Percentiles rank a stretch among this genome's conserved stretches.
Conservation (phyloP, 2,329 filamentous ascomycete species). For the Arthrobotrys pseudoclavata region DNA sequence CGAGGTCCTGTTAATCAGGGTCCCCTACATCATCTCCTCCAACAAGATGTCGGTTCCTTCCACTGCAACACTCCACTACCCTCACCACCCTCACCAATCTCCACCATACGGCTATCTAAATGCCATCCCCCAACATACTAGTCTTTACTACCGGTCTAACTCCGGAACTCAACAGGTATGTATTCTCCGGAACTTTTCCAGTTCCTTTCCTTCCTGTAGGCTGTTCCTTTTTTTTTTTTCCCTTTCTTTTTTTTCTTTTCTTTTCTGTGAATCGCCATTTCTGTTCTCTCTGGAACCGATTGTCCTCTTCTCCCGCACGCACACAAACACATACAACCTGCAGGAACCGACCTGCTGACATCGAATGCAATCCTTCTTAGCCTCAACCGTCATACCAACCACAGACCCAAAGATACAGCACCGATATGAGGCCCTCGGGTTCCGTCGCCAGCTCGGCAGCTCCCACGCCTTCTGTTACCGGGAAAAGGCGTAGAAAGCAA, state of each 20-base stretch:
- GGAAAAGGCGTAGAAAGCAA: slow-evolving; percentile 70
- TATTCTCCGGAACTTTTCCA: not conserved
- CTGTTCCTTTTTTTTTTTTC: not conserved
- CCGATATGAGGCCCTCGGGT: slow-evolving; percentile 67
- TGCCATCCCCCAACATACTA: slow-evolving; percentile 49
- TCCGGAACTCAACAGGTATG: slow-evolving; percentile 58
- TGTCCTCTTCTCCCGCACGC: slow-evolving; percentile 8
- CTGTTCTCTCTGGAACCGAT: slow-evolving; percentile 13
- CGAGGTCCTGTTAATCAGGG: slow-evolving; percentile 20
- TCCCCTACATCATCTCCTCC: slow-evolving; percentile 24
- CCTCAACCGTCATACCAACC: slow-evolving; percentile 47
- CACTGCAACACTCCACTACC: slow-evolving; percentile 59
- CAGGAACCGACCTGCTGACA: slow-evolving; percentile 45
- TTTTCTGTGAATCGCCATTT: slow-evolving; percentile 15
- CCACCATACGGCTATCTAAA: slow-evolving; percentile 58
- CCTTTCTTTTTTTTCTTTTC: not conserved
- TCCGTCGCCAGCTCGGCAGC: slow-evolving; percentile 52
- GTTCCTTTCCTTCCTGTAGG: not conserved
- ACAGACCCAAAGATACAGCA: slow-evolving; percentile 61
- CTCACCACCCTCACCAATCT: slow-evolving; percentile 56
- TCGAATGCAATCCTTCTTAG: slow-evolving; percentile 19
- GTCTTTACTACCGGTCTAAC: slow-evolving; percentile 54
- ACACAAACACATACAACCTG: not conserved
- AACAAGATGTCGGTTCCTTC: slow-evolving; percentile 57
- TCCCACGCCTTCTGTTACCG: slow-evolving; percentile 51